phyloP scores from a whole-genome alignment of 73 alveolate species.

The Breviolum minutum region DNA sequence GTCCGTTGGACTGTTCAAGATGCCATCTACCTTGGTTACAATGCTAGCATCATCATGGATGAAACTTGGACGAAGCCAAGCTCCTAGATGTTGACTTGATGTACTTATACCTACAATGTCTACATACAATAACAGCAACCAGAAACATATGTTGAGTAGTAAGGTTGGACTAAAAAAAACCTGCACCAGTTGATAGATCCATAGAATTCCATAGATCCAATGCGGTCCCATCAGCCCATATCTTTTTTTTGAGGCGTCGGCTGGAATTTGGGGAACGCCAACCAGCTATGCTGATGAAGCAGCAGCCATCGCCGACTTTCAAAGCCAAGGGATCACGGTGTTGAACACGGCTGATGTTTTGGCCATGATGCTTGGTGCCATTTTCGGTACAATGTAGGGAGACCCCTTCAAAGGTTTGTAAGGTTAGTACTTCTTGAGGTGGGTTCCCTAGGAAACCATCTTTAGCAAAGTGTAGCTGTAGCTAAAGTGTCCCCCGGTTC shows the following conservation, averaged over 20 bases:
- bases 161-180: too few relatives aligned
- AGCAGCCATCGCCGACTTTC: slow-evolving; percentile 47
- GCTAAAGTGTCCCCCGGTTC: too few relatives aligned
- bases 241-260: neutral
- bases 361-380: slow-evolving; percentile 47
- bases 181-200: too few relatives aligned
- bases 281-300: slow-evolving; percentile 47
- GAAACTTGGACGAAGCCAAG: neutral
- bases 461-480: too few relatives aligned
- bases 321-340: slow-evolving; percentile 31
- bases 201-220: too few relatives aligned
- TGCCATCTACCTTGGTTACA: slow-evolving; percentile 25
- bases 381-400: too few relatives aligned
- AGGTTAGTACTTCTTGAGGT: too few relatives aligned
- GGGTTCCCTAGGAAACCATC: too few relatives aligned
- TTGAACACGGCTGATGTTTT: slow-evolving; percentile 50
- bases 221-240: too few relatives aligned
- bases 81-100: neutral
- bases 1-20: slow-evolving; percentile 73
- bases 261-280: slow-evolving; percentile 73
- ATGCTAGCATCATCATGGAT: slow-evolving; percentile 22
- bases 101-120: neutral
- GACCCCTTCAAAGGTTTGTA: too few relatives aligned
- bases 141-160: too few relatives aligned
- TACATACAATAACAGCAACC: too few relatives aligned